These are phyloP conservation scores for Paecilomyces fulvus DNA, from an alignment of 2,329 filamentous ascomycete species.

Conservation along the genomic window DNA sequence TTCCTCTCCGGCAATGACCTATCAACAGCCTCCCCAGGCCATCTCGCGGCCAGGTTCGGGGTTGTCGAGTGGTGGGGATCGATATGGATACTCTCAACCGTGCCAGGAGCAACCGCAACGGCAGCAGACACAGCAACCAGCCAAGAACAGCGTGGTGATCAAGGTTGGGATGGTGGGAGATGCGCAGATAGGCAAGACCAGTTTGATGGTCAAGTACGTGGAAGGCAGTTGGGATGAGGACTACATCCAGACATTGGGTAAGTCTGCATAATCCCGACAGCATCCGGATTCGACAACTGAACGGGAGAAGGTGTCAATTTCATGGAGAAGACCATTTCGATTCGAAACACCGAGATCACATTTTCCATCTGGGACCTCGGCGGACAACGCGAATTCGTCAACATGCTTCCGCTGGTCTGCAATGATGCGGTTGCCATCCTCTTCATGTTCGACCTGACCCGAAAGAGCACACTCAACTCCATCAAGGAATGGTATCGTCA, in stretches of 20 bases:
- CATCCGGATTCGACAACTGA: slow-evolving; percentile 3
- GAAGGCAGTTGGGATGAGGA: slow-evolving; percentile 99
- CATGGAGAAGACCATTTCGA: slow-evolving; percentile 99
- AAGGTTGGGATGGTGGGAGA: slow-evolving; percentile 99
- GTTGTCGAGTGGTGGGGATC: slow-evolving; percentile 36
- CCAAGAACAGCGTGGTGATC: slow-evolving; percentile 71
- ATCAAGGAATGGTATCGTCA: slow-evolving; percentile 99
- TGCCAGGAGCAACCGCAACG: slow-evolving; percentile 42
- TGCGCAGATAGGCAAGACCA: slow-evolving; percentile 98
- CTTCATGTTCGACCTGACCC: slow-evolving; percentile 98
- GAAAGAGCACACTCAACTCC: slow-evolving; percentile 96
- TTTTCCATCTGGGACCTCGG: slow-evolving; percentile 99
- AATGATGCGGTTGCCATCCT: slow-evolving; percentile 97
- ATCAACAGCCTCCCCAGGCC: slow-evolving; percentile 30
- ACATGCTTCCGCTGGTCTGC: slow-evolving; percentile 98
- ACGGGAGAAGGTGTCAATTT: slow-evolving; percentile 76
- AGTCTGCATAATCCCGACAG: slow-evolving; percentile 10
- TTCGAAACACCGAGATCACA: slow-evolving; percentile 98
- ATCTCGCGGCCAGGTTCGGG: slow-evolving; percentile 43
- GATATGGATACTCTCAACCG: slow-evolving; percentile 40
- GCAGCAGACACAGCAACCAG: slow-evolving; percentile 29
- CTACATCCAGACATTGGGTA: slow-evolving; percentile 93
- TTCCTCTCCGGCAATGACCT: slow-evolving; percentile 29
- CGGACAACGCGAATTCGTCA: slow-evolving; percentile 97
- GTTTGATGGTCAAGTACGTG: slow-evolving; percentile 98